These are phyloP conservation scores for Cajanus cajan DNA, from an alignment of 306 rosid genomes.

Conservation along the genomic window DNA sequence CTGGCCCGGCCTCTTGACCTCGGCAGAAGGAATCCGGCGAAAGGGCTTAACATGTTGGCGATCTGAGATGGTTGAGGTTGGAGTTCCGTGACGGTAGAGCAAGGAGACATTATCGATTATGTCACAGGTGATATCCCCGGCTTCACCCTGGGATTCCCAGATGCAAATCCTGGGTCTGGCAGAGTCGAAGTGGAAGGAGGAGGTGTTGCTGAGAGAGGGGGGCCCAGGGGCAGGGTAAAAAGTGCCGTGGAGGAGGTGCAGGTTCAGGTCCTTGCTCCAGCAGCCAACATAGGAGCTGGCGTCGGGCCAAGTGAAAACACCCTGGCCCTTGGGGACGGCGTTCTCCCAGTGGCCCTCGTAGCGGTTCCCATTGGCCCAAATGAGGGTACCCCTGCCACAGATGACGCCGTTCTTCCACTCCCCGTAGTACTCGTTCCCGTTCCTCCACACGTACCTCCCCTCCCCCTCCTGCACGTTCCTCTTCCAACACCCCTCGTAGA, in stretches of 20 bases:
- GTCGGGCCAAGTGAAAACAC: slow-evolving; percentile 79
- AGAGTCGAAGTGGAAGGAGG: too few relatives aligned
- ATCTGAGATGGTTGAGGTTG: slow-evolving; percentile 42
- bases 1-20: slow-evolving; percentile 82
- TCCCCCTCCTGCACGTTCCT: slow-evolving; percentile 77
- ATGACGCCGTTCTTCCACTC: slow-evolving; percentile 89
- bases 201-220: too few relatives aligned
- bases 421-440: slow-evolving; percentile 82
- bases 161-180: slow-evolving; percentile 89
- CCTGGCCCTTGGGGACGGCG: slow-evolving; percentile 78
- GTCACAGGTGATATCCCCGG: slow-evolving; percentile 95
- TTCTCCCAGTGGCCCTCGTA: slow-evolving; percentile 92
- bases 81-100: slow-evolving; percentile 47
- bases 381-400: slow-evolving; percentile 63
- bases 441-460: slow-evolving; percentile 84
- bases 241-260: slow-evolving; percentile 58
- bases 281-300: slow-evolving; percentile 73
- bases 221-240: too few relatives aligned
- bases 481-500: slow-evolving; percentile 81
- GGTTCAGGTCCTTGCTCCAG: slow-evolving; percentile 68
- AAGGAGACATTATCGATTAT: slow-evolving; percentile 80
- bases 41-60: slow-evolving; percentile 43
- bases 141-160: slow-evolving; percentile 96
- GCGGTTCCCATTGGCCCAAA: slow-evolving; percentile 83
- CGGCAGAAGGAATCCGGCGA: slow-evolving; percentile 51